These are phyloP conservation scores for sunflower (Helianthus annuus) DNA, from an alignment of 129 eudicot genomes.

Conservation along the genomic window DNA sequence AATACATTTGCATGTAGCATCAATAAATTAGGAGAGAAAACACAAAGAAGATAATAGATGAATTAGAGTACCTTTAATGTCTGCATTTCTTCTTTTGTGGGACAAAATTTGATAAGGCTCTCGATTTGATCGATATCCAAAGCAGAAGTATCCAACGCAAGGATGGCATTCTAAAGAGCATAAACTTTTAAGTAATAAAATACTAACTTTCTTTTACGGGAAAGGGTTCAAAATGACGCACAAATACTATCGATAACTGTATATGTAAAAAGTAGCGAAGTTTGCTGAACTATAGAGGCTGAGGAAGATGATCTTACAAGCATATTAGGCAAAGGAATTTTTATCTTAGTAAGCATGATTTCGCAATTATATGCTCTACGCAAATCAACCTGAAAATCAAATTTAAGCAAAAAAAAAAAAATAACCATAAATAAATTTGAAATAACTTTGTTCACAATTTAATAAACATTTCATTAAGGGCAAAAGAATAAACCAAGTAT, in stretches of 20 bases:
- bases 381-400: slow-evolving; percentile 73
- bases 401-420: slow-evolving; percentile 13
- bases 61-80: slow-evolving; percentile 62
- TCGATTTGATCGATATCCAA: slow-evolving; percentile 97
- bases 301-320: slow-evolving; percentile 57
- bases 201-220: background rate
- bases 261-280: background rate
- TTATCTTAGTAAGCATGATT: slow-evolving; percentile 94
- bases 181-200: slow-evolving; percentile 12
- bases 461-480: slow-evolving; percentile 17
- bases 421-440: slow-evolving; percentile 2
- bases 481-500: slow-evolving; percentile 17
- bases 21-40: background rate
- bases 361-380: slow-evolving; percentile 93
- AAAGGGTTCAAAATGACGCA: slow-evolving; percentile 4
- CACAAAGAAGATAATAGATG: slow-evolving; percentile 11
- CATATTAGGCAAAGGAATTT: slow-evolving; percentile 93
- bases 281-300: background rate
- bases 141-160: slow-evolving; percentile 80
- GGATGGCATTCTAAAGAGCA: slow-evolving; percentile 68
- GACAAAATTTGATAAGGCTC: slow-evolving; percentile 89
- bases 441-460: slow-evolving; percentile 3
- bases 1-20: background rate
- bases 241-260: background rate
- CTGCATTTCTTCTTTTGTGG: slow-evolving; percentile 98